These are phyloP conservation scores for Phytophthora pluvialis DNA, from an alignment of 352 stramenopile genomes.

Conservation along the genomic window DNA sequence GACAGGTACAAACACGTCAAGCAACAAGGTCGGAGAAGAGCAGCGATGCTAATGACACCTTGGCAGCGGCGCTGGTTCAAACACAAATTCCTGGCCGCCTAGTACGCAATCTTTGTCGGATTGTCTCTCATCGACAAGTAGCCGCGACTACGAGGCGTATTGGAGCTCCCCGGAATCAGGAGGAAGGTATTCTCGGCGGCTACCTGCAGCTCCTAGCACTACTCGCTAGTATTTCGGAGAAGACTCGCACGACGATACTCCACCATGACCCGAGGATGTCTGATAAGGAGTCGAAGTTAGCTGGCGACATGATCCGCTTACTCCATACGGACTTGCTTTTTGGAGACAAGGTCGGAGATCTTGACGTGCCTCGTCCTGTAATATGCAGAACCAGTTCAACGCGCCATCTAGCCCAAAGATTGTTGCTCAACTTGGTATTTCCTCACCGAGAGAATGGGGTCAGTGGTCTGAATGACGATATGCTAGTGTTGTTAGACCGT, in stretches of 20 bases:
- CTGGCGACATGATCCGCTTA: constrained; percentile 23
- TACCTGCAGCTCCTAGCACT: constrained; percentile 28
- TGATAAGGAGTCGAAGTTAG: background rate
- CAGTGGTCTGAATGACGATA: constrained; percentile 14
- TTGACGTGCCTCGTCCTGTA: background rate
- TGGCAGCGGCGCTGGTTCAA: constrained; percentile 16
- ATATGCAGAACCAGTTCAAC: constrained; percentile 24
- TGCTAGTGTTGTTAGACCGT: constrained; percentile 19
- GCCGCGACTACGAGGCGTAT: background rate
- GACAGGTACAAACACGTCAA: background rate
- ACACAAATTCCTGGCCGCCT: constrained; percentile 23
- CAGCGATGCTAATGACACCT: background rate
- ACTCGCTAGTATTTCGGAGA: constrained; percentile 23
- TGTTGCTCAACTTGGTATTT: constrained; percentile 31
- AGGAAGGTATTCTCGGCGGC: constrained; percentile 22
- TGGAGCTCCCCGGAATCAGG: constrained; percentile 4
- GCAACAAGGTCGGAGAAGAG: background rate
- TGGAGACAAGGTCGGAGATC: constrained; percentile 3
- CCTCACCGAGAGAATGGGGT: background rate
- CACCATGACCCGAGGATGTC: background rate
- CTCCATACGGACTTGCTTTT: constrained; percentile 30
- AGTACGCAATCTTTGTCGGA: constrained; percentile 16
- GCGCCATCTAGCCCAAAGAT: constrained; percentile 21
- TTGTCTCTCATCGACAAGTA: constrained; percentile 15
- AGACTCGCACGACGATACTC: constrained; percentile 20